Conservation (phyloP, 2,329 filamentous ascomycete species). For the Allantophomopsis lycopodina region DNA sequence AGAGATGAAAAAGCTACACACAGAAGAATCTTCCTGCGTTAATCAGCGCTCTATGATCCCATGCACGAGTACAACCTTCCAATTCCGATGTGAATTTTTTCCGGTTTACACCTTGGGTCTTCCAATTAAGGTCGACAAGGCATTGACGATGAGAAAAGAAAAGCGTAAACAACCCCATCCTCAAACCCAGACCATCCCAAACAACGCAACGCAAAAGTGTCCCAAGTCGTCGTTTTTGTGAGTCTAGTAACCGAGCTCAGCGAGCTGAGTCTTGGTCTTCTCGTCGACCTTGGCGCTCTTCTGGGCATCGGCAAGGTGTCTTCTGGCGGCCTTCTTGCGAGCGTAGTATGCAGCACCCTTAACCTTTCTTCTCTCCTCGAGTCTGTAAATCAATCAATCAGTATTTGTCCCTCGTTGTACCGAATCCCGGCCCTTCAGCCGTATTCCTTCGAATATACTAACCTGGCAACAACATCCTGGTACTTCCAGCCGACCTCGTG, state of each 20-base stretch:
- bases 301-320: slow-evolving; percentile 85
- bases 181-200: slow-evolving; percentile 3
- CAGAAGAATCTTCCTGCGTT: slow-evolving; percentile 11
- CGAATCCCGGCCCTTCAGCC: too few relatives aligned
- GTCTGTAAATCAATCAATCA: slow-evolving; percentile 35
- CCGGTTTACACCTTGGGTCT: slow-evolving; percentile 15
- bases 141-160: slow-evolving; percentile 15
- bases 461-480: slow-evolving; percentile 98
- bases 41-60: slow-evolving; percentile 13
- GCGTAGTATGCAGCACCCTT: slow-evolving; percentile 99
- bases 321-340: slow-evolving; percentile 94
- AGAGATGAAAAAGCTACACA: slow-evolving; percentile 18
- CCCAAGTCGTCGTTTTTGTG: slow-evolving; percentile 1
- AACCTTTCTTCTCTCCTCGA: slow-evolving; percentile 99
- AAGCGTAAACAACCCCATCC: slow-evolving; percentile 11
- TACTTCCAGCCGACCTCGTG: slow-evolving; percentile 99
- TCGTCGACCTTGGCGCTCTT: slow-evolving; percentile 78
- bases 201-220: slow-evolving; percentile 4
- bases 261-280: slow-evolving; percentile 81
- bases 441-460: slow-evolving; percentile 27
- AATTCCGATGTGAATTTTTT: slow-evolving; percentile 11
- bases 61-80: slow-evolving; percentile 12
- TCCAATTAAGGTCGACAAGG: slow-evolving; percentile 17
- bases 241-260: slow-evolving; percentile 78
- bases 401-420: too few relatives aligned